Evolutionary conservation across 164 flowering plant species (phyloP).

Genomic region (Kalanchoe fedtschenkoi): DNA sequence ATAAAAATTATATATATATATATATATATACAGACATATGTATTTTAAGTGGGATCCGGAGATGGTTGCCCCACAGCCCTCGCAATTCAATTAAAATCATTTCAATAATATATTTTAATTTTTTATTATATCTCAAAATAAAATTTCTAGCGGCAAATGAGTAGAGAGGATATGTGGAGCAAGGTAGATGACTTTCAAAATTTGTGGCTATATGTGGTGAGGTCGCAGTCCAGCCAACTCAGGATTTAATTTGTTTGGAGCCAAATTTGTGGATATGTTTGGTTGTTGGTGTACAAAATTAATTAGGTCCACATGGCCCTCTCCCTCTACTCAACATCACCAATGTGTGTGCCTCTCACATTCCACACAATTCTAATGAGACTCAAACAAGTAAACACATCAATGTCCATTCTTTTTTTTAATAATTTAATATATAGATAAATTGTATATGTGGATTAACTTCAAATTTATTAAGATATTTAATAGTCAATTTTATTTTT

Average conservation of each 20-base stretch:
- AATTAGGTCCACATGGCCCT: slow-evolving; percentile 2
- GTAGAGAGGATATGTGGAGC: not conserved
- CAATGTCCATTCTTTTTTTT: not conserved
- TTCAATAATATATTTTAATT: no score
- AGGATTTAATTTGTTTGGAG: not conserved
- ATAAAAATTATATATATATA: no score
- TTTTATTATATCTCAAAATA: no score
- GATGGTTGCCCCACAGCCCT: no score
- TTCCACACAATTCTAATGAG: not conserved
- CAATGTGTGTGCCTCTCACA: slow-evolving; percentile 1
- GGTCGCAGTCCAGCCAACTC: not conserved
- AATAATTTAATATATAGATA: no score
- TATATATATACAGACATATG: no score
- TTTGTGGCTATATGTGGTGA: not conserved
- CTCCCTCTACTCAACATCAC: not conserved
- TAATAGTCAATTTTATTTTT: no score
- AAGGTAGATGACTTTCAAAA: not conserved
- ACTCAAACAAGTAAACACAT: not conserved
- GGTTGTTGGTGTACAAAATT: slow-evolving; percentile 2
- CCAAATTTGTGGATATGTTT: slow-evolving; percentile 3
- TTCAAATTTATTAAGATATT: no score
- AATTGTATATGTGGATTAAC: no score
- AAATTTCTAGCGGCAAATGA: no score
- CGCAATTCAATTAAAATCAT: no score
- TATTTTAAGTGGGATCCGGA: no score